Conservation (phyloP, 441 rosid species). For the Populus tomentosa region DNA sequence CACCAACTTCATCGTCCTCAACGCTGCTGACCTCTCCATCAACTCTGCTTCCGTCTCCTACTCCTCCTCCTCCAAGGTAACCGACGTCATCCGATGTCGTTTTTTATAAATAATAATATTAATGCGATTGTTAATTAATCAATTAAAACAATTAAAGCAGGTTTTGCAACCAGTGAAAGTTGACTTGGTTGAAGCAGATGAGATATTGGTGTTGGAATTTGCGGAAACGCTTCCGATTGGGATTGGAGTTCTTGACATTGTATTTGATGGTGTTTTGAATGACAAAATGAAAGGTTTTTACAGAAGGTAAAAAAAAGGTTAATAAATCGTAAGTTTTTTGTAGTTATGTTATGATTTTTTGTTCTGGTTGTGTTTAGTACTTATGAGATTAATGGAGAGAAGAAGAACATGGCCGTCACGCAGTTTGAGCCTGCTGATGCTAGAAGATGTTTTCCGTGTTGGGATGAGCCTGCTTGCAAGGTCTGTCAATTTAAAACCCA, state of each 20-base stretch:
- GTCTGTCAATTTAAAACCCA: slow-evolving; percentile 24
- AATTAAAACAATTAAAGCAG: slow-evolving; percentile 25
- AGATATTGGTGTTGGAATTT: slow-evolving; percentile 77
- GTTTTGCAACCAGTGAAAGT: slow-evolving; percentile 48
- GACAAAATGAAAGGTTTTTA: slow-evolving; percentile 93
- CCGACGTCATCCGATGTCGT: not conserved
- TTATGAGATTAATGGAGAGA: slow-evolving; percentile 73
- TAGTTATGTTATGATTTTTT: not conserved
- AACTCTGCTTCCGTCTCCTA: slow-evolving; percentile 43
- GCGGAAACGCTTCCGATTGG: slow-evolving; percentile 53
- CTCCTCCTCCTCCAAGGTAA: slow-evolving; percentile 58
- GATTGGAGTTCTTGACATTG: slow-evolving; percentile 53
- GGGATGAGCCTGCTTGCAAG: slow-evolving; percentile 99
- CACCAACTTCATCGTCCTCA: slow-evolving; percentile 79
- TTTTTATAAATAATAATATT: too few relatives aligned
- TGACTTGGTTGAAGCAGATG: slow-evolving; percentile 56
- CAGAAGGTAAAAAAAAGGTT: slow-evolving; percentile 55
- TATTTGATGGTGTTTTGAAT: slow-evolving; percentile 62
- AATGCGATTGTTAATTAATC: not conserved
- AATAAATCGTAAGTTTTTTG: not conserved
- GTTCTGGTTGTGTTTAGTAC: slow-evolving; percentile 31
- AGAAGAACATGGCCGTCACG: slow-evolving; percentile 96
- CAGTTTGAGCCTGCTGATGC: slow-evolving; percentile 98
- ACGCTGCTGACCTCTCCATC: slow-evolving; percentile 82
- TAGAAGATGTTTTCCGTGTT: slow-evolving; percentile 91